These are phyloP conservation scores for Rheum nobile DNA, from an alignment of 148 eudicot genomes.

Conservation along the genomic window DNA sequence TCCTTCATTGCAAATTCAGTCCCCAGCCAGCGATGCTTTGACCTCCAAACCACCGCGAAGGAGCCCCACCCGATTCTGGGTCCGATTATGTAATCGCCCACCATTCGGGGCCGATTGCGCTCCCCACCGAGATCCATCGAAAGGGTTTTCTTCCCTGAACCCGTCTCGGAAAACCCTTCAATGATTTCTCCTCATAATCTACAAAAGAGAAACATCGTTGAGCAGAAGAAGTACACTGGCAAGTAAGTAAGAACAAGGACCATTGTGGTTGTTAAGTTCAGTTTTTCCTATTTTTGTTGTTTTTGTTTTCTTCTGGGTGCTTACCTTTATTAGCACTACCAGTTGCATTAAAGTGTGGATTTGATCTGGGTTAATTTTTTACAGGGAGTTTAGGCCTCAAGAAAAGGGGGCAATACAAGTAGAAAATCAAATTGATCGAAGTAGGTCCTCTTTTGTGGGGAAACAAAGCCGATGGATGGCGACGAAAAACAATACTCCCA, in stretches of 20 bases:
- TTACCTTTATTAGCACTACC: constrained; percentile 2
- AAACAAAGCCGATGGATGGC: constrained; percentile 1
- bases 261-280: constrained; percentile 5
- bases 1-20: constrained; percentile 42
- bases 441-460: not conserved
- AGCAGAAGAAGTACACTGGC: not conserved
- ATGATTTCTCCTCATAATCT: not conserved
- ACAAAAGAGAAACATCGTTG: not conserved
- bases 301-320: constrained; percentile 8
- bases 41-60: constrained; percentile 43
- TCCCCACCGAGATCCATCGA: constrained; percentile 23
- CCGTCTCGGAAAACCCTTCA: not conserved
- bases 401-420: not conserved
- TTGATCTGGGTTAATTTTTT: not conserved
- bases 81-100: constrained; percentile 37
- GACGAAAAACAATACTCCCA: not conserved
- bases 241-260: not conserved
- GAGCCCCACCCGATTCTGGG: constrained; percentile 47
- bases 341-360: constrained; percentile 3
- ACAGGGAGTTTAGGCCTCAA: not conserved
- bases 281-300: not conserved
- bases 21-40: constrained; percentile 27
- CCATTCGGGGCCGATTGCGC: constrained; percentile 14
- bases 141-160: not conserved
- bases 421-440: not conserved